Percentiles rank a stretch among this genome's conserved stretches.
These are phyloP conservation scores for Aspergillus transmontanensis DNA, from an alignment of 2,329 filamentous ascomycete genomes.

Conservation along the genomic window DNA sequence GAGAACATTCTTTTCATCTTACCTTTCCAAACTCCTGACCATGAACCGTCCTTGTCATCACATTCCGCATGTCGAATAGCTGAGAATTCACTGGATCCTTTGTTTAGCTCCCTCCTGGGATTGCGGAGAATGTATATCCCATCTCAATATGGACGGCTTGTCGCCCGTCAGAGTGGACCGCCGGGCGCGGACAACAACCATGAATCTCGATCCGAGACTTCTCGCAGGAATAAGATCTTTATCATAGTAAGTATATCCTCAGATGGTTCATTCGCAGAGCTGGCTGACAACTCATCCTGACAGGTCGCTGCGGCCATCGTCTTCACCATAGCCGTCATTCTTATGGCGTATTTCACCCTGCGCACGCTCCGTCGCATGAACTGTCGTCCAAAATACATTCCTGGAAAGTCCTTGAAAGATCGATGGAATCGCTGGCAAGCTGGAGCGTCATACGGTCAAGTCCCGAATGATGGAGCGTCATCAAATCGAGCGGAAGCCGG, in stretches of 20 bases:
- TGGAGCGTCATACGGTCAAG: slow-evolving; percentile 44
- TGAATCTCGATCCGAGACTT: not conserved
- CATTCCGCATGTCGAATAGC: slow-evolving; percentile 14
- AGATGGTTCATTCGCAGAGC: not conserved
- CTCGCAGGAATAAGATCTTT: slow-evolving; percentile 27
- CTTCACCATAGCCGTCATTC: slow-evolving; percentile 32
- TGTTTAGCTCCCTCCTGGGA: slow-evolving; percentile 10
- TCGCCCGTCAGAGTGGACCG: slow-evolving; percentile 18
- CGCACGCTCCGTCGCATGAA: slow-evolving; percentile 49
- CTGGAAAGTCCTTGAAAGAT: slow-evolving; percentile 53
- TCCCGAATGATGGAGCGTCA: slow-evolving; percentile 28
- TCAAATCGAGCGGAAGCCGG: slow-evolving; percentile 24
- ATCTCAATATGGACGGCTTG: slow-evolving; percentile 19
- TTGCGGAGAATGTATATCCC: slow-evolving; percentile 25
- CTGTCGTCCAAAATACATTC: slow-evolving; percentile 54
- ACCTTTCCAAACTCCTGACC: not conserved
- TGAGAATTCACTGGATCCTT: slow-evolving; percentile 9
- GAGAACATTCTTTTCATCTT: not conserved
- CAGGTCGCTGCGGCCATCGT: slow-evolving; percentile 34
- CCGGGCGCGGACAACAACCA: not conserved
- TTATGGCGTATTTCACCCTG: slow-evolving; percentile 38
- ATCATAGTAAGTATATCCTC: slow-evolving; percentile 32
- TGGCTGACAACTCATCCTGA: slow-evolving; percentile 10
- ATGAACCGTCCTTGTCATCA: not conserved
- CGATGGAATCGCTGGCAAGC: slow-evolving; percentile 56